Evolutionary conservation across 768 basidiomycete species (phyloP).

Genomic region (Strobilomyces dryophilus): DNA sequence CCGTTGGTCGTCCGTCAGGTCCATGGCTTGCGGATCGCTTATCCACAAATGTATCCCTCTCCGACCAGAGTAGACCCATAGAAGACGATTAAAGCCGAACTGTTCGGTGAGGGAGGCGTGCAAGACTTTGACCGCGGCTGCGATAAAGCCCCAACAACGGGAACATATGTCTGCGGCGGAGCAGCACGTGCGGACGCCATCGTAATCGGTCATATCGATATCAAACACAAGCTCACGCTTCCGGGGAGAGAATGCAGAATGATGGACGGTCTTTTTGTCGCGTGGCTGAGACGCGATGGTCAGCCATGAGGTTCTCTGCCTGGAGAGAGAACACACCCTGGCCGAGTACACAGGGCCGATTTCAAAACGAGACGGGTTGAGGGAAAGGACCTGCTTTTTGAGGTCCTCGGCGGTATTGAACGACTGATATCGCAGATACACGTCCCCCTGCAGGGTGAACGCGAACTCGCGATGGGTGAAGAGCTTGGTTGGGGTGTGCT

Average conservation of each 20-base stretch:
- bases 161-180: conserved; percentile 86
- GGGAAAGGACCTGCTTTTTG: conserved; percentile 79
- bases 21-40: conserved; percentile 83
- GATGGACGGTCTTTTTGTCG: conserved; percentile 80
- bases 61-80: conserved; percentile 99
- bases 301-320: not conserved
- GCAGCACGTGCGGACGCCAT: conserved; percentile 92
- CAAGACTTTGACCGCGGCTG: conserved; percentile 84
- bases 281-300: conserved; percentile 53
- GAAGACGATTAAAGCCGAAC: conserved; percentile 84
- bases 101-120: conserved; percentile 77
- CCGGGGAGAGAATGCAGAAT: conserved; percentile 64
- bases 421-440: conserved; percentile 93
- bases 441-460: conserved; percentile 86
- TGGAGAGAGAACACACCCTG: conserved; percentile 46
- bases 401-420: conserved; percentile 84
- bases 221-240: conserved; percentile 96
- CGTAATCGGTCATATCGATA: conserved; percentile 99
- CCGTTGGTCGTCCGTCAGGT: conserved; percentile 87
- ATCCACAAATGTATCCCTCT: conserved; percentile 99
- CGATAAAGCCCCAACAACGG: conserved; percentile 93
- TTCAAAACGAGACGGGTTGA: conserved; percentile 93
- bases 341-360: conserved; percentile 93
- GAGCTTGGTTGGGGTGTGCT: conserved; percentile 68
- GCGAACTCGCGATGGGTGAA: conserved; percentile 96